Evolutionary conservation across 1,284 basidiomycete genomes (phyloP).

Genomic region (Blastosporella zonata): DNA sequence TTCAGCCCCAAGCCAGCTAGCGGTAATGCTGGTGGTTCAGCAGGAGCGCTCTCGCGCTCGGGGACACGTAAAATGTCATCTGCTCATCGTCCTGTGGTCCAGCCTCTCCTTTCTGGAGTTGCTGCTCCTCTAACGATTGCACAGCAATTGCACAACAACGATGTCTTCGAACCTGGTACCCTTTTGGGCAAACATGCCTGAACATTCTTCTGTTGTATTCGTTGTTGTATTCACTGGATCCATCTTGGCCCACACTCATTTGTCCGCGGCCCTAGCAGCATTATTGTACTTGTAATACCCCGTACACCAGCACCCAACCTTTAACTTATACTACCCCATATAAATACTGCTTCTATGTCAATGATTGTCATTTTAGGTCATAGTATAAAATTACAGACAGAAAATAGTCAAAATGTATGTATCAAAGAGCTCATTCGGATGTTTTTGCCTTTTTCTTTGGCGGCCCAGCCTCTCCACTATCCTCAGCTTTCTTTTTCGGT

Average conservation of each 20-base stretch:
- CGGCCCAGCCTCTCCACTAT: slow-evolving; percentile 52
- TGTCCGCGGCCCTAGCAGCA: not conserved
- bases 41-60: slow-evolving; percentile 38
- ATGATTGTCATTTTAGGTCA: slow-evolving; percentile 8
- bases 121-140: slow-evolving; percentile 24
- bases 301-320: no score
- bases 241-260: not conserved
- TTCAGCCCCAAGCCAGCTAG: slow-evolving; percentile 43
- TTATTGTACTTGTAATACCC: slow-evolving; percentile 16
- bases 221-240: slow-evolving; percentile 6
- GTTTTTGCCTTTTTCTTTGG: slow-evolving; percentile 72
- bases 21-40: slow-evolving; percentile 29
- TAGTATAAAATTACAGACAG: slow-evolving; percentile 16
- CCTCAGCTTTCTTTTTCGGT: slow-evolving; percentile 38
- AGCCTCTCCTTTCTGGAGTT: slow-evolving; percentile 42
- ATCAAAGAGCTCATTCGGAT: slow-evolving; percentile 24
- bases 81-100: slow-evolving; percentile 24
- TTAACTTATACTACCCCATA: slow-evolving; percentile 13
- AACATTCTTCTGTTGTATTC: slow-evolving; percentile 10
- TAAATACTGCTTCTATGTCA: slow-evolving; percentile 3
- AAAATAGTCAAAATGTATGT: slow-evolving; percentile 12
- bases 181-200: slow-evolving; percentile 50
- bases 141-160: slow-evolving; percentile 22
- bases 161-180: slow-evolving; percentile 67
- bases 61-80: slow-evolving; percentile 41